Evolutionary conservation across 352 stramenopile species (phyloP), one percentile per base, ranked within the genome.

Genomic region (Phytophthora pinifolia): DNA sequence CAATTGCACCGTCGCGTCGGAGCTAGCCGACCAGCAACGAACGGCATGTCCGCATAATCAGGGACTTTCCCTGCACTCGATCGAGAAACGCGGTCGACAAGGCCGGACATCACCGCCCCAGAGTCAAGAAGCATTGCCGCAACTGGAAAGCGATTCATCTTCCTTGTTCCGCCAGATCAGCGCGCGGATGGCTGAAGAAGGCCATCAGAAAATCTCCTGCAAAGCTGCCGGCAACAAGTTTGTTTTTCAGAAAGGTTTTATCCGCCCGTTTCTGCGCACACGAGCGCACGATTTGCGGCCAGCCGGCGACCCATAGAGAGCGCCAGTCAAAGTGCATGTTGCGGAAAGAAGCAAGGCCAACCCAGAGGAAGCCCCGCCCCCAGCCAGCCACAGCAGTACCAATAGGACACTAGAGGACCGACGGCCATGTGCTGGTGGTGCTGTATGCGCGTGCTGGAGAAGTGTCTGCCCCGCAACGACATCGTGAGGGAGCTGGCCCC

Each of bases 391-490:
- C 13, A 48, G 30, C 7, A 18, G 33, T 35, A 17, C 12, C 17
- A 5, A 4, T 5, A 17, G 17, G 46, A 32, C 25, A n/a, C 20
- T 5, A 17, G 32, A 20, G 18, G 17, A 15, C 32, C 36, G 12
- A 29, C 22, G 15, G 20, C 18, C 14, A 86, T 91, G 70, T 92
- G 85, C 59, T 94, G 85, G 85, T 91, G 84, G 83, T 94, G 85
- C 63, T 94, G 85, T 53, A 94, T 94, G 80, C 85, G 83, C 56
- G 75, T 92, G 42, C 51, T 94, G 58, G 84, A 94, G 58, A 89
- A 89, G 52, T 93, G 83, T 54, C 64, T 94, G 41, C 85, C 85
- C 31, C 83, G 83, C 25, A 94, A 94, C 58, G 85, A 94, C 59
- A 94, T 94, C 31, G 85, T 94, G 50, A 79, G 83, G 31, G 85